phyloP scores from a whole-genome alignment of 257 asterid genomes.

The Rehmannia glutinosa region DNA sequence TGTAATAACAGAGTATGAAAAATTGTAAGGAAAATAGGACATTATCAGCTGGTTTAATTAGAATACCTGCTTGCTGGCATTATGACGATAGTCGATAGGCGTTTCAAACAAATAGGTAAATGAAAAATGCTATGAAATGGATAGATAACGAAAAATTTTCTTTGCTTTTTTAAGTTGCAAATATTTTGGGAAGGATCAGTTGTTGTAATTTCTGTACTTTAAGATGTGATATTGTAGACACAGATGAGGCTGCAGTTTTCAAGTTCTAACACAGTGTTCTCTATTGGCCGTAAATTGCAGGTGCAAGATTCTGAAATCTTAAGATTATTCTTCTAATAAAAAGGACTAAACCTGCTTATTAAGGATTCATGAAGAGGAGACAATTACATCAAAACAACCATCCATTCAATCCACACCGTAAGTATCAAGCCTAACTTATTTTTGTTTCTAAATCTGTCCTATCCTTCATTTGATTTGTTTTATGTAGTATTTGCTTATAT shows the following conservation, averaged over 20 bases:
- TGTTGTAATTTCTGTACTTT: neutral
- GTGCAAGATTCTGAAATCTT: neutral
- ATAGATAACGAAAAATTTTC: too few relatives aligned
- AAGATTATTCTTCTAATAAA: neutral
- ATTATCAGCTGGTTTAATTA: too few relatives aligned
- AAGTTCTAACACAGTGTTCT: neutral
- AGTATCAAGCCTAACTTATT: conserved; percentile 20
- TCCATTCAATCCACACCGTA: conserved; percentile 63
- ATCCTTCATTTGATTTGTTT: neutral
- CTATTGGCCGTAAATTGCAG: conserved; percentile 17
- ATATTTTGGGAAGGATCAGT: neutral
- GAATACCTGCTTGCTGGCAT: too few relatives aligned
- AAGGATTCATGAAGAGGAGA: conserved; percentile 62
- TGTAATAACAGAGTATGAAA: too few relatives aligned
- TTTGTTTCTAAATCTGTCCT: neutral
- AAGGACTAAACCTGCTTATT: neutral
- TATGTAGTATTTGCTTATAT: too few relatives aligned
- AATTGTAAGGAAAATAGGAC: too few relatives aligned
- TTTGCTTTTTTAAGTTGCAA: neutral
- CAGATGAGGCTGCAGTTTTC: neutral
- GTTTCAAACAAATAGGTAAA: too few relatives aligned
- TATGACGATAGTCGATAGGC: too few relatives aligned
- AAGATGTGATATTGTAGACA: neutral
- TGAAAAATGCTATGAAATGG: too few relatives aligned
- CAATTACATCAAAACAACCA: conserved; percentile 49